phyloP scores from a whole-genome alignment of 768 basidiomycete genomes.

The Termitomyces sp. region DNA sequence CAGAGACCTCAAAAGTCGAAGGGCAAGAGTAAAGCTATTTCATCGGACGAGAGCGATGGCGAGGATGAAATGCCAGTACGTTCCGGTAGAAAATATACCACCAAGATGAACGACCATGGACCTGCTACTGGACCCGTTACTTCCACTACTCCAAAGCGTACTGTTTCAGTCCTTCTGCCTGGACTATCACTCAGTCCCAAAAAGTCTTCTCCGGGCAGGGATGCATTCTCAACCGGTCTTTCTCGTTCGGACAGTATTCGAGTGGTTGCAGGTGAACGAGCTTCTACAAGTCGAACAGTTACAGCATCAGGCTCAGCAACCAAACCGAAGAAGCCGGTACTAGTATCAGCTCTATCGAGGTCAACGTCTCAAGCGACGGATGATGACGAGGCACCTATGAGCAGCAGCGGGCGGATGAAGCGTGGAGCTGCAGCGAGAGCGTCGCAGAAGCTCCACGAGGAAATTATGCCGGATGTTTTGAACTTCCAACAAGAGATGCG shows the following conservation, averaged over 20 bases:
- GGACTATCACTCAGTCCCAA: constrained; percentile 9
- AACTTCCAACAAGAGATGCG: constrained; percentile 66
- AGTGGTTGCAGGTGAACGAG: constrained; percentile 19
- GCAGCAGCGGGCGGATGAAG: constrained; percentile 16
- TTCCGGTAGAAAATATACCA: background rate
- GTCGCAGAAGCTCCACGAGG: constrained; percentile 46
- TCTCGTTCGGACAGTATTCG: constrained; percentile 22
- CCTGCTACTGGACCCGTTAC: constrained; percentile 1
- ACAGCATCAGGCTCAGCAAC: constrained; percentile 3
- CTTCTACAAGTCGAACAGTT: constrained; percentile 9
- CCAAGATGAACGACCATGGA: background rate
- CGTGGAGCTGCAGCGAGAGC: constrained; percentile 42
- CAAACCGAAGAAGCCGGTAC: constrained; percentile 8
- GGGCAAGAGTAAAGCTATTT: background rate
- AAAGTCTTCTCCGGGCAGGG: background rate
- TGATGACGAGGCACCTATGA: constrained; percentile 8
- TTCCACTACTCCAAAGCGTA: constrained; percentile 13
- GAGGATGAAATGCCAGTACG: constrained; percentile 1
- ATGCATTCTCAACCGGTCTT: background rate
- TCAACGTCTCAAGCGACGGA: constrained; percentile 10
- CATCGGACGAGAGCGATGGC: constrained; percentile 1
- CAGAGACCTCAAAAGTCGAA: background rate
- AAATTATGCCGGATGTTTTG: constrained; percentile 76
- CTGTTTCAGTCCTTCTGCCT: constrained; percentile 14
- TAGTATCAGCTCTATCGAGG: background rate